phyloP scores from a whole-genome alignment of 164 flowering plant genomes.

The Amborella trichopoda region DNA sequence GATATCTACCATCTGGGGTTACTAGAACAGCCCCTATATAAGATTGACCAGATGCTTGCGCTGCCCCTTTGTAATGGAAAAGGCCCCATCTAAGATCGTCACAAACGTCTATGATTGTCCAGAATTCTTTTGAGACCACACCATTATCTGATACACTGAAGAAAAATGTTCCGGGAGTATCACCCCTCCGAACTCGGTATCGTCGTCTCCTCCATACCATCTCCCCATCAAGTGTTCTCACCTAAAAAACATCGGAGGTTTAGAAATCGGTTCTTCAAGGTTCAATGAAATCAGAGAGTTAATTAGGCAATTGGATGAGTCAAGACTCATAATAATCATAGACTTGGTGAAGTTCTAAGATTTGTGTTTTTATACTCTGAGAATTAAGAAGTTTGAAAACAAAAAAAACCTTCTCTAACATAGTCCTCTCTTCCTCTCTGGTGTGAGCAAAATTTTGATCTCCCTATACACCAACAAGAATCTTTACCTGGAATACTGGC shows the following conservation, averaged over 20 bases:
- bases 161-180: conserved; percentile 59
- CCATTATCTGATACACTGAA: conserved; percentile 93
- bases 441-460: too few relatives aligned
- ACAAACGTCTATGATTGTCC: conserved; percentile 83
- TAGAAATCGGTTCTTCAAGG: too few relatives aligned
- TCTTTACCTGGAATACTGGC: conserved; percentile 82
- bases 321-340: too few relatives aligned
- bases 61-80: conserved; percentile 90
- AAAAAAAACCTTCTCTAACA: too few relatives aligned
- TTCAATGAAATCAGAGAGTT: too few relatives aligned
- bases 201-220: conserved; percentile 83
- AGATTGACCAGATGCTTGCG: conserved; percentile 85
- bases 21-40: conserved; percentile 94
- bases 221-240: conserved; percentile 5
- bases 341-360: too few relatives aligned
- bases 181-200: conserved; percentile 71
- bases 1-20: conserved; percentile 68
- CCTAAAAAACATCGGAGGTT: too few relatives aligned
- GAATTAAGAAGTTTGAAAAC: too few relatives aligned
- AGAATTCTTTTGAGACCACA: conserved; percentile 87
- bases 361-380: too few relatives aligned
- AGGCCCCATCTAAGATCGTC: conserved; percentile 91
- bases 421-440: too few relatives aligned
- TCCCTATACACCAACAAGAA: conserved; percentile 79
- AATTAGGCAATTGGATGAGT: too few relatives aligned